These are phyloP conservation scores for Penicillium sclerotigenum DNA, from an alignment of 2,329 filamentous ascomycete genomes.

Conservation along the genomic window DNA sequence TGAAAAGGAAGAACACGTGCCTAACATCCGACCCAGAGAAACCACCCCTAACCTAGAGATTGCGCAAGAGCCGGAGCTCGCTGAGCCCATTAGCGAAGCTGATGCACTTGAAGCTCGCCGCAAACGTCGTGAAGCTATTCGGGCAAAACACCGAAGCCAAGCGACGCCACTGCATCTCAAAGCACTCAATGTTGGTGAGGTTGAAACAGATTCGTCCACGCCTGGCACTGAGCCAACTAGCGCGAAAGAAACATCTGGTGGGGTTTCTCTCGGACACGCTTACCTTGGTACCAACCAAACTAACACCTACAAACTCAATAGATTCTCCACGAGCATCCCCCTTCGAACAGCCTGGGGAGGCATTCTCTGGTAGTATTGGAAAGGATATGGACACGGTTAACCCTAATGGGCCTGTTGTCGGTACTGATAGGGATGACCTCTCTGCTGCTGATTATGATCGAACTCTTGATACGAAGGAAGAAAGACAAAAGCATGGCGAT, in stretches of 20 bases:
- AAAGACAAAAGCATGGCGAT: conserved; percentile 64
- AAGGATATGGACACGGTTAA: conserved; percentile 68
- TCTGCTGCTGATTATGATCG: conserved; percentile 95
- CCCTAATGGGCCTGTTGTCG: conserved; percentile 35
- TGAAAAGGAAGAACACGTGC: background rate
- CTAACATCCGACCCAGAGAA: conserved; percentile 20
- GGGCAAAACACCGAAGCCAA: conserved; percentile 72
- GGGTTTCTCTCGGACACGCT: conserved; percentile 16
- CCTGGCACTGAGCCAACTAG: conserved; percentile 46
- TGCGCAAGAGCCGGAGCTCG: conserved; percentile 42
- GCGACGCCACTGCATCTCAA: conserved; percentile 72
- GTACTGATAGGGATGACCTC: conserved; percentile 64
- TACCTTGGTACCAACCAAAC: conserved; percentile 4
- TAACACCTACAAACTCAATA: conserved; percentile 13
- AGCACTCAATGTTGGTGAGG: conserved; percentile 61
- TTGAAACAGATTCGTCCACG: conserved; percentile 56
- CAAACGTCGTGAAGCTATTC: conserved; percentile 77
- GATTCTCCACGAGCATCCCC: conserved; percentile 41
- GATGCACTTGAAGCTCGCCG: conserved; percentile 81
- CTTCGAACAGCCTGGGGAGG: conserved; percentile 50
- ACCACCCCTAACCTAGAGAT: conserved; percentile 15
- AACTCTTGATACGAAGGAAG: conserved; percentile 81
- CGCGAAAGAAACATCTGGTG: conserved; percentile 40
- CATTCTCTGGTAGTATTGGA: conserved; percentile 59
- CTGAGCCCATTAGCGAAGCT: conserved; percentile 70